Evolutionary conservation across 768 basidiomycete genomes (phyloP).

Genomic region (Tricholoma matsutake): DNA sequence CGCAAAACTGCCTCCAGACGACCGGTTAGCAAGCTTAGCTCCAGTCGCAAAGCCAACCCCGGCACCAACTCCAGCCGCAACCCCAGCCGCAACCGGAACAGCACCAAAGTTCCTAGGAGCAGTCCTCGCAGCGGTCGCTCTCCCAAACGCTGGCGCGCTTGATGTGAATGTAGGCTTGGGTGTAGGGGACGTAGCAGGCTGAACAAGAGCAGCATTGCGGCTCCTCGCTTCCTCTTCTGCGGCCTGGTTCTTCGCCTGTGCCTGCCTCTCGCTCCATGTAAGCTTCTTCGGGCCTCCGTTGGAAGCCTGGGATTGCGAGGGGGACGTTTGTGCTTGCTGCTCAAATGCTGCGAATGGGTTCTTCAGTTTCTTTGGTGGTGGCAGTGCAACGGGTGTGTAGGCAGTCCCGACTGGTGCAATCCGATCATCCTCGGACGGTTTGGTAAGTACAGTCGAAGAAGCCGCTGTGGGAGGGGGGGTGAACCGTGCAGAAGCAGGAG

Average conservation of each 20-base stretch:
- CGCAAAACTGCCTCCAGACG: constrained; percentile 13
- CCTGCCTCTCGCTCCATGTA: constrained; percentile 94
- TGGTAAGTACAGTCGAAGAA: constrained; percentile 52
- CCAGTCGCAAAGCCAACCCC: constrained; percentile 37
- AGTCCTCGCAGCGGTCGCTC: constrained; percentile 34
- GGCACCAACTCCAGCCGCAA: constrained; percentile 31
- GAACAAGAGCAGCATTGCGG: constrained; percentile 47
- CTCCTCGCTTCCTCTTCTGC: constrained; percentile 76
- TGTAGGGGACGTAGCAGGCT: constrained; percentile 33
- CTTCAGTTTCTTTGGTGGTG: constrained; percentile 81
- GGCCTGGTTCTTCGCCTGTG: constrained; percentile 80
- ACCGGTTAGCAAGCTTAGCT: constrained; percentile 28
- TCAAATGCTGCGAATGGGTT: constrained; percentile 75
- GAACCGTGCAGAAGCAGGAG: constrained; percentile 15
- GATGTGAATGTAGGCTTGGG: constrained; percentile 39
- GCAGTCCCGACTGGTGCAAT: constrained; percentile 85
- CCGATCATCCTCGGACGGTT: constrained; percentile 75
- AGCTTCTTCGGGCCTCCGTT: constrained; percentile 64
- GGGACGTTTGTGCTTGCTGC: constrained; percentile 41
- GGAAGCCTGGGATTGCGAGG: constrained; percentile 21
- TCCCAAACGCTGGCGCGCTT: constrained; percentile 46
- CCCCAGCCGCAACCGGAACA: constrained; percentile 17
- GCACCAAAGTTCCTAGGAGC: constrained; percentile 45
- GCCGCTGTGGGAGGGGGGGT: constrained; percentile 34
- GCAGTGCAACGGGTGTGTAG: constrained; percentile 84